phyloP scores from a whole-genome alignment of 2,329 filamentous ascomycete species.

The Cordyceps fumosorosea region DNA sequence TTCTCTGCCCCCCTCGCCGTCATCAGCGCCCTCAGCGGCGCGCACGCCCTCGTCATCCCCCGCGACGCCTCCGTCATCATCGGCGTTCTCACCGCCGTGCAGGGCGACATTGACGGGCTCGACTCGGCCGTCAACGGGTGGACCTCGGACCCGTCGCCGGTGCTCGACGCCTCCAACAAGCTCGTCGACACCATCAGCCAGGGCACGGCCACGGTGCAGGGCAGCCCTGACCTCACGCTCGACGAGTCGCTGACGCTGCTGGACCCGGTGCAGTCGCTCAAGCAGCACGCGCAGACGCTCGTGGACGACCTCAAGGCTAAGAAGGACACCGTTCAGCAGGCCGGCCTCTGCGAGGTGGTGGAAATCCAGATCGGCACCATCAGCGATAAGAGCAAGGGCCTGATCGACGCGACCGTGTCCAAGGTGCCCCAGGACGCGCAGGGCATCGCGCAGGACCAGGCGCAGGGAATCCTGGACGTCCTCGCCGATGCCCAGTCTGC shows the following conservation, averaged over 20 bases:
- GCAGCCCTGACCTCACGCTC: conserved; percentile 16
- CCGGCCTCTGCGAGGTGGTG: neutral
- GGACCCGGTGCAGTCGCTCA: conserved; percentile 17
- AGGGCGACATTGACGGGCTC: conserved; percentile 14
- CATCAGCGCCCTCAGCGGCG: neutral
- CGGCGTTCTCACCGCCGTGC: conserved; percentile 16
- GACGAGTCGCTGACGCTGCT: conserved; percentile 17
- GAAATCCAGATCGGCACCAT: neutral
- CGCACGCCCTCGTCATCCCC: neutral
- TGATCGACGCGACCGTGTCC: conserved; percentile 3
- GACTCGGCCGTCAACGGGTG: conserved; percentile 17
- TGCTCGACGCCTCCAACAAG: conserved; percentile 14
- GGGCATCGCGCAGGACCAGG: conserved; percentile 1
- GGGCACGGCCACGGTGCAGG: conserved; percentile 14
- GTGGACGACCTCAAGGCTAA: conserved; percentile 15
- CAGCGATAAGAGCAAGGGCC: neutral
- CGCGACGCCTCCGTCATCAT: neutral
- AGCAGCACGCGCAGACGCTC: conserved; percentile 5
- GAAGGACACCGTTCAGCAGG: neutral
- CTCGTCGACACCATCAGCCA: conserved; percentile 15
- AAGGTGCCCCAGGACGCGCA: conserved; percentile 1
- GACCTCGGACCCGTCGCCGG: conserved; percentile 15
- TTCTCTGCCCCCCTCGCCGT: neutral
- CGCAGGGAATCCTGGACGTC: neutral
- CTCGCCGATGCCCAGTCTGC: neutral